Evolutionary conservation across 2,329 filamentous ascomycete species (phyloP), one percentile per base, ranked within the genome.

Genomic region (Colletotrichum gloeosporioides): DNA sequence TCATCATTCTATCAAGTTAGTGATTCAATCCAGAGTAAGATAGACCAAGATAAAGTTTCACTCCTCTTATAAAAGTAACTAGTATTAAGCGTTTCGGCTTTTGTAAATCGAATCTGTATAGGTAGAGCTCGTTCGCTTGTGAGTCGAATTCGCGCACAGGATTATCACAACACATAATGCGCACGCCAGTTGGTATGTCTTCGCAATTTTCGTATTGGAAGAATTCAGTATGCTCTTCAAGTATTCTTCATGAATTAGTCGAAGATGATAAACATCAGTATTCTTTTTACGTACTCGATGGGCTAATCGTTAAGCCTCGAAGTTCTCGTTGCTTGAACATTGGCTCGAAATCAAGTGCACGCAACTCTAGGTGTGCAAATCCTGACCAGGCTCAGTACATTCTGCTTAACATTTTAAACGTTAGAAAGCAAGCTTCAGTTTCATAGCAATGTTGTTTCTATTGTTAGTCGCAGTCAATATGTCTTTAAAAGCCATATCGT

Each of bases 401-500:
- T 36, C 34, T 36, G 39, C 18, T 49, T 49, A 10, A n/a, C 9
- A 5, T 6, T 49, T 49, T 7, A 10, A 49, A n/a, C 3, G 18
- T n/a, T 10, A 1, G 6, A 12, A 49, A 49, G 9, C 34, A 36
- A 6, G 39, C 39, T 49, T 49, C 18, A n/a, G 10, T 22, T 49
- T 12, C 6, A 22, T 49, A 18, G 39, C 18, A 22, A n/a, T 8
- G 18, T 49, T 9, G n/a, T 49, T n/a, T 49, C 9, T n/a, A 9
- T 12, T 12, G 0, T 1, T 7, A 6, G 3, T n/a, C 4, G 12
- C 18, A n/a, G 18, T 49, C 6, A 1, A 6, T 16, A 0, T n/a
- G 18, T 49, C 9, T 6, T 10, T 2, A n/a, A n/a, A 6, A n/a
- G n/a, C 18, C 39, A 16, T 3, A 7, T n/a, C 18, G 39, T 49